Percentiles rank a stretch among this genome's conserved stretches.
phyloP scores from a whole-genome alignment of 2,329 filamentous ascomycete genomes.

The Penicillium occitanis region DNA sequence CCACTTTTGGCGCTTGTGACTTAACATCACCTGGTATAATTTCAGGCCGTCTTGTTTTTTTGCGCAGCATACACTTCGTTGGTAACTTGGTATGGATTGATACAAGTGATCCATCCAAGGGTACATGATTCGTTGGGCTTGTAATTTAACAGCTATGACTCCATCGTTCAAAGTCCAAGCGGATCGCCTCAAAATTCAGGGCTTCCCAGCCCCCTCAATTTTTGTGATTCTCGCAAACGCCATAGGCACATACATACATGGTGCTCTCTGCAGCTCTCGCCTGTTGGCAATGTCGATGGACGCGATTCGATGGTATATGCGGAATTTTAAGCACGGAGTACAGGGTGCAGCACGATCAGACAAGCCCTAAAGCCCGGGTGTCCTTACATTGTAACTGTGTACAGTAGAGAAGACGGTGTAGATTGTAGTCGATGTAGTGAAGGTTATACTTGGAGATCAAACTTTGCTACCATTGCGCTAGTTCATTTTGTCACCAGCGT shows the following conservation, averaged over 20 bases:
- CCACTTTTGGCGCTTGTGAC: conserved; percentile 10
- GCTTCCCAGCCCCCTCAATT: conserved; percentile 16
- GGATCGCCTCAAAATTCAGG: background rate
- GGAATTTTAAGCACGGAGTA: background rate
- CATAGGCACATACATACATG: background rate
- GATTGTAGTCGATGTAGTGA: background rate
- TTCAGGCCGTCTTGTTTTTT: conserved; percentile 4
- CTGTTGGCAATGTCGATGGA: background rate
- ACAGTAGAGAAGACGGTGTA: background rate
- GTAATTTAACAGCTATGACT: background rate
- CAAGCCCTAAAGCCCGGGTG: background rate
- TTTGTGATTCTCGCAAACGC: background rate
- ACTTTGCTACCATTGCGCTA: background rate
- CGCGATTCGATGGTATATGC: background rate
- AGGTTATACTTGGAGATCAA: background rate
- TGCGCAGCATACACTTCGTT: background rate
- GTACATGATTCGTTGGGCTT: background rate
- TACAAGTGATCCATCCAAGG: background rate
- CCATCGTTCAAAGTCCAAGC: background rate
- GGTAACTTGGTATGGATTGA: background rate
- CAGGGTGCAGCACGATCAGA: background rate
- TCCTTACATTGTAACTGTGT: background rate
- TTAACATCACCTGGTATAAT: conserved; percentile 8
- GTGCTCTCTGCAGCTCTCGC: background rate
- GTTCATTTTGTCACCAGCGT: conserved; percentile 5